Evolutionary conservation across 345 rosid species (phyloP), one percentile per base, ranked within the genome.

Genomic region (Pseudoturritis turrita): DNA sequence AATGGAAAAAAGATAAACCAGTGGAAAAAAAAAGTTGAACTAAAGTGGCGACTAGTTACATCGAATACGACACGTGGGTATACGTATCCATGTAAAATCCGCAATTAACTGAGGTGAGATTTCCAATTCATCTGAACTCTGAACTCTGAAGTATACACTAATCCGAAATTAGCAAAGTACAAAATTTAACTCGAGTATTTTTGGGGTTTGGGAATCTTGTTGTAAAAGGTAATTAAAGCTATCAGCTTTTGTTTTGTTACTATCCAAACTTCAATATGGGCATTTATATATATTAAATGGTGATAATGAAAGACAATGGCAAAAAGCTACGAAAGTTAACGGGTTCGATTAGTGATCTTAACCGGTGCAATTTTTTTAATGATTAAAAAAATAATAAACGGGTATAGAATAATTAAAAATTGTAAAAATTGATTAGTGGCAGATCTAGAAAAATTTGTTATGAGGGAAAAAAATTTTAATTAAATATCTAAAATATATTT

Each of bases 71-170:
- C 64, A 54, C 65, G 52, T 62, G 53, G 31, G 41, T 54, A 68
- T 69, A 69, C 75, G 79, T 76, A 76, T 62, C 13, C 75, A 69
- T 69, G 75, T 76, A 33, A 45, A 69, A 63, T 54, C 50, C 75
- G 79, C 37, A 76, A 62, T 76, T 76, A 75, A 69, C 79, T 17
- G 70, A 69, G 60, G 65, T 69, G 60, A 69, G 65, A 62, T 69
- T 53, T 75, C 74, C 7, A 55, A 45, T 61, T 68, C 78, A 68
- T 60, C 69, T 68, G n/a, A n/a, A n/a, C n/a, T n/a, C n/a, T n/a
- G n/a, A n/a, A n/a, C n/a, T n/a, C n/a, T n/a, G 68, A 62, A 68
- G 22, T 50, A 35, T 52, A 21, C 39, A 68, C 52, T n/a, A 35
- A 75, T 52, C 70, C 35, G 15, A 35, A 62, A 62, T 54, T 76